A percentile compares a stretch with the other conserved stretches of the same genome.
Evolutionary conservation across 768 basidiomycete genomes (phyloP).

Genomic region (Mycena rebaudengoi): DNA sequence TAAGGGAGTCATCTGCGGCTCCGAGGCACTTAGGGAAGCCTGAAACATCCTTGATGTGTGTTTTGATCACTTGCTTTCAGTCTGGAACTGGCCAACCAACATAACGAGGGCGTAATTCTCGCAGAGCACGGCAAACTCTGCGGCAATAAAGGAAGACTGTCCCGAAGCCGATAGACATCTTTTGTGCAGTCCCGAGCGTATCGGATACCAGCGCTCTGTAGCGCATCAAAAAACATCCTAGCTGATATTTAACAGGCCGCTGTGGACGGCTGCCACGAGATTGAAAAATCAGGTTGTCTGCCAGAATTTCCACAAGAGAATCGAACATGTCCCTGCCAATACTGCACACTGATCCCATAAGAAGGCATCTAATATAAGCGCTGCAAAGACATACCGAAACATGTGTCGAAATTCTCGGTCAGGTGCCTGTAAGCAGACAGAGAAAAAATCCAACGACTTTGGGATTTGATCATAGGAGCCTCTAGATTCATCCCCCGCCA

Average conservation of each 20-base stretch:
- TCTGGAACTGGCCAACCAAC: slow-evolving; percentile 28
- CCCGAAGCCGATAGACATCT: slow-evolving; percentile 29
- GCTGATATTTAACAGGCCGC: slow-evolving; percentile 29
- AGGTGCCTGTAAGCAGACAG: background rate
- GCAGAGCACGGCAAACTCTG: too few relatives aligned
- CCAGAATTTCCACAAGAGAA: background rate
- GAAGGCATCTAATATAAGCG: background rate
- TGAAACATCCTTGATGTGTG: slow-evolving; percentile 22
- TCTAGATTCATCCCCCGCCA: background rate
- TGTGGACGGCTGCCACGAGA: slow-evolving; percentile 21
- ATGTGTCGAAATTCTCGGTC: slow-evolving; percentile 4
- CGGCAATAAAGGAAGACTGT: slow-evolving; percentile 27
- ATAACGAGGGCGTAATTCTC: too few relatives aligned
- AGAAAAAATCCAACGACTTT: slow-evolving; percentile 1
- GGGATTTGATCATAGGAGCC: background rate
- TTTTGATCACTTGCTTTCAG: background rate
- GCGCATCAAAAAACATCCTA: slow-evolving; percentile 26
- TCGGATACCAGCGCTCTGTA: slow-evolving; percentile 13
- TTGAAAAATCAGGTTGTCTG: slow-evolving; percentile 23
- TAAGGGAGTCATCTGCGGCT: slow-evolving; percentile 29
- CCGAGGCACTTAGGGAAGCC: slow-evolving; percentile 34
- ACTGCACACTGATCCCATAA: too few relatives aligned
- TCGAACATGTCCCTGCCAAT: too few relatives aligned
- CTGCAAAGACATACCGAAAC: too few relatives aligned
- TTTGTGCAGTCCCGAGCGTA: slow-evolving; percentile 15